A percentile compares a stretch with the other conserved stretches of the same genome.
Conservation (phyloP, 2,329 filamentous ascomycete species). For the Passalora sequoiae region DNA sequence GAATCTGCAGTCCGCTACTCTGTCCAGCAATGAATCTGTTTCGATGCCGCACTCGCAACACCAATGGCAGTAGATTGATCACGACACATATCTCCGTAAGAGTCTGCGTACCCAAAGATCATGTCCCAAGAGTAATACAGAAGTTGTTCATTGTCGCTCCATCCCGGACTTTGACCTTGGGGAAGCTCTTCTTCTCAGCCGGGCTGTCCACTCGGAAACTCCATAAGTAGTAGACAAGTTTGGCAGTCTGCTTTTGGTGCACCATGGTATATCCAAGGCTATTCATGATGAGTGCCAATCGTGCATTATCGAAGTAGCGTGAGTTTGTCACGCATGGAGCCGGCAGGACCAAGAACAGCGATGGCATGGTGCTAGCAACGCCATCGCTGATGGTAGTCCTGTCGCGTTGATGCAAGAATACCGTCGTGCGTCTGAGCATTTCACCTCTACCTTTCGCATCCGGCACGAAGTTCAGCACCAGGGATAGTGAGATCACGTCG, state of each 20-base stretch:
- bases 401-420: constrained; percentile 53
- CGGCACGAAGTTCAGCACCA: constrained; percentile 93
- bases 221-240: constrained; percentile 90
- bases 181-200: constrained; percentile 42
- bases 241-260: constrained; percentile 68
- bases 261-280: constrained; percentile 66
- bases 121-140: constrained; percentile 33
- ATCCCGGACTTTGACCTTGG: constrained; percentile 71
- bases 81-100: too few relatives aligned
- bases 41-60: too few relatives aligned
- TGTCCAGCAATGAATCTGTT: too few relatives aligned
- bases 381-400: constrained; percentile 8
- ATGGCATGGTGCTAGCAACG: constrained; percentile 5
- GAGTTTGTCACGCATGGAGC: constrained; percentile 85
- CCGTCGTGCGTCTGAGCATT: constrained; percentile 73
- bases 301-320: constrained; percentile 72
- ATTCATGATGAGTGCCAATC: constrained; percentile 67
- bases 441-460: constrained; percentile 68
- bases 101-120: too few relatives aligned
- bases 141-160: constrained; percentile 85
- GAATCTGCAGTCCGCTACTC: too few relatives aligned
- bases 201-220: constrained; percentile 39
- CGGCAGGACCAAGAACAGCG: constrained; percentile 81
- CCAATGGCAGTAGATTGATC: too few relatives aligned
- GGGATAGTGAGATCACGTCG: constrained; percentile 83